A percentile compares a stretch with the other conserved stretches of the same genome.
These are phyloP conservation scores for Collybiopsis luxurians DNA, from an alignment of 768 basidiomycete species.

Conservation along the genomic window DNA sequence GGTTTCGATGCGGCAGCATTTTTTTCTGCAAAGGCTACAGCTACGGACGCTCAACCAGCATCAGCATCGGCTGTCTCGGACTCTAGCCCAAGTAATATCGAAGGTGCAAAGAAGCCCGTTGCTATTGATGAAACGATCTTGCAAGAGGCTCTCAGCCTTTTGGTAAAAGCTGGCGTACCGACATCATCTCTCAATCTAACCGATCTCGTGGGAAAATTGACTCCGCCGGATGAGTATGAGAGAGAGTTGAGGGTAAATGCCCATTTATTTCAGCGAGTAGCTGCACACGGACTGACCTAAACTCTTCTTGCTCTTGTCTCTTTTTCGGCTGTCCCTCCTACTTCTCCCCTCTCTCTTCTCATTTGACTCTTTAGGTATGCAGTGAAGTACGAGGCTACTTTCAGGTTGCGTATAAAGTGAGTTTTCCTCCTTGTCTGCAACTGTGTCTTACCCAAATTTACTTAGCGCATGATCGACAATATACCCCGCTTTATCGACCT, in stretches of 20 bases:
- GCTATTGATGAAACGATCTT: neutral
- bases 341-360: too few relatives aligned
- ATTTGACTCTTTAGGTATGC: too few relatives aligned
- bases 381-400: conserved; percentile 41
- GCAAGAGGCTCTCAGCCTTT: neutral
- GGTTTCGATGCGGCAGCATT: too few relatives aligned
- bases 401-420: conserved; percentile 44
- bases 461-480: conserved; percentile 44
- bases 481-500: conserved; percentile 31
- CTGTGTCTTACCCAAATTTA: neutral
- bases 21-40: too few relatives aligned
- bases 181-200: conserved; percentile 17
- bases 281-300: too few relatives aligned
- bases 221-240: conserved; percentile 33
- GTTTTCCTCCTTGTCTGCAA: neutral
- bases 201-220: conserved; percentile 25
- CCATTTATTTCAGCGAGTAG: too few relatives aligned
- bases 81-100: neutral
- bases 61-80: neutral
- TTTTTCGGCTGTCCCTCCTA: too few relatives aligned
- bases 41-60: neutral
- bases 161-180: neutral
- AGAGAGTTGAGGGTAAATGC: conserved; percentile 40
- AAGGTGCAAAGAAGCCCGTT: neutral
- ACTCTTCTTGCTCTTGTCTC: too few relatives aligned